Evolutionary conservation across 306 rosid species (phyloP), one percentile per base, ranked within the genome.

Genomic region (Lathyrus oleraceus): DNA sequence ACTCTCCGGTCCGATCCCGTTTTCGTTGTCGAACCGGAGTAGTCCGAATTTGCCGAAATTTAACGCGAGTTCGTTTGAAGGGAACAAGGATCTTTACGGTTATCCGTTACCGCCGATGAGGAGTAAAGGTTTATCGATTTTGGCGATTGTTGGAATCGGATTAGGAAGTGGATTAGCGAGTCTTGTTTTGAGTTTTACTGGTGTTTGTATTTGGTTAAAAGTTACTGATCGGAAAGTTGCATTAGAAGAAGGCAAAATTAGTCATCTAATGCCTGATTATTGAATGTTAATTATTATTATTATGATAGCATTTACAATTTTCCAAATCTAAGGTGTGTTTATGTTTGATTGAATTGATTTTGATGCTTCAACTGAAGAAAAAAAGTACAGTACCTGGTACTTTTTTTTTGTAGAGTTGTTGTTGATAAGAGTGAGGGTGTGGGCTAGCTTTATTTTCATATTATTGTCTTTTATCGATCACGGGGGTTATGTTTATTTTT

Each of bases 61-160:
- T 76, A 94, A 94, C 53, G 86, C 91, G 12, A 79, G 52, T 12
- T 94, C 98, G 2, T 94, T 94, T 28, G 36, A 48, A 0, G 96
- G 96, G 30, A 94, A 94, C 15, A 88, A 87, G 84, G 98, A 86
- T 76, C 97, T 94, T 13, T 94, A 94, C 59, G 98, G 97, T 10
- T 94, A 85, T 74, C 97, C 98, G 42, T 74, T 94, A 75, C 87
- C 96, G 9, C 89, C 91, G 2, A 3, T 81, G 6, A 84, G 65
- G 76, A 83, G 25, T 57, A 87, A 78, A 36, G 96, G 97, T 2
- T 67, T 94, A 20, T 94, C 98, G 0, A 69, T 92, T n/a, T 39
- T 92, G 71, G 92, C 96, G 72, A 91, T 94, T 79, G 99, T 91
- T 47, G 96, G 95, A 72, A 94, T 94, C 70, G 99, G 99, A 13